phyloP scores from a whole-genome alignment of 345 rosid genomes.

The Bruguiera gymnorhiza region DNA sequence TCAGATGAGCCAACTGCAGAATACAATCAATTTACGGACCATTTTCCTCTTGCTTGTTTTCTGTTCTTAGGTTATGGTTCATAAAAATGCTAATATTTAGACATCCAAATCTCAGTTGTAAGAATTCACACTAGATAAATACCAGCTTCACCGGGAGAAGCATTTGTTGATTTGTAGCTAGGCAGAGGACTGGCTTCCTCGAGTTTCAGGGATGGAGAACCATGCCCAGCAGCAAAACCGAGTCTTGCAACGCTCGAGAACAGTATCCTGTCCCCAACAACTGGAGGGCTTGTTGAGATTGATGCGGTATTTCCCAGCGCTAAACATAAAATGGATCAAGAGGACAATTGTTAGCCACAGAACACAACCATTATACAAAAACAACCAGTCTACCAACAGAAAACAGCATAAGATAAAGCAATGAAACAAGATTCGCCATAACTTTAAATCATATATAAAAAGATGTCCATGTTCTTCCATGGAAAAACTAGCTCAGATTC shows the following conservation, averaged over 20 bases:
- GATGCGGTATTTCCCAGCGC: conserved; percentile 64
- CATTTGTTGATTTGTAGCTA: conserved; percentile 32
- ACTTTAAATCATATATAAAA: too few relatives aligned
- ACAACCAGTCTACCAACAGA: neutral
- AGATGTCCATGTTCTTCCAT: neutral
- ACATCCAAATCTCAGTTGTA: neutral
- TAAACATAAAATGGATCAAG: conserved; percentile 17
- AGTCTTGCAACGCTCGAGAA: conserved; percentile 84
- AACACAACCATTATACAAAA: neutral
- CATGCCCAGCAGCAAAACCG: conserved; percentile 90
- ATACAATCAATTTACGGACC: neutral
- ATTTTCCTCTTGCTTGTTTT: neutral
- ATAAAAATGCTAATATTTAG: neutral
- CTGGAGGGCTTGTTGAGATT: conserved; percentile 64
- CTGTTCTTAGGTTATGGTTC: neutral
- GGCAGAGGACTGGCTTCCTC: conserved; percentile 44
- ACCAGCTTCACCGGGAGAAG: conserved; percentile 41
- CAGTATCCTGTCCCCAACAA: conserved; percentile 56
- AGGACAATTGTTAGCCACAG: neutral
- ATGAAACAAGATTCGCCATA: too few relatives aligned
- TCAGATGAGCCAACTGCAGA: neutral
- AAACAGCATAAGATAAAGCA: neutral
- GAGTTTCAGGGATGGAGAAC: conserved; percentile 71
- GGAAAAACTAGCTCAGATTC: neutral
- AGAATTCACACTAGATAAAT: conserved; percentile 9